Percentiles rank a stretch among this genome's conserved stretches.
Conservation (phyloP, 345 rosid species). For the Gossypium rotundifolium region DNA sequence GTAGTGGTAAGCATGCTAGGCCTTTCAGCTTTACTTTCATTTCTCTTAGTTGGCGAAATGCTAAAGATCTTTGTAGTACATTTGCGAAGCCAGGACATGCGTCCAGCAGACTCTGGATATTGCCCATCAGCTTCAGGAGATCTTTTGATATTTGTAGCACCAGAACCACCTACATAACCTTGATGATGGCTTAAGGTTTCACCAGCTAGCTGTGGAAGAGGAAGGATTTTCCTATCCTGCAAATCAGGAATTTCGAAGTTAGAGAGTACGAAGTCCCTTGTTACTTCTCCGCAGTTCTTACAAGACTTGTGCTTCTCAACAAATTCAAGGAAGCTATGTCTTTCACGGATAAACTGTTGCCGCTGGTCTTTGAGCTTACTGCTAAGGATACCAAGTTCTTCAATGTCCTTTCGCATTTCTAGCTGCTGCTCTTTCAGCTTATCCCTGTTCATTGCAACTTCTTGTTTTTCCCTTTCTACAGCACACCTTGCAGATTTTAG, state of each 20-base stretch:
- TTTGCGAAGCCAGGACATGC: slow-evolving; percentile 55
- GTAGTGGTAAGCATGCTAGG: slow-evolving; percentile 12
- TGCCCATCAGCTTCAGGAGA: slow-evolving; percentile 30
- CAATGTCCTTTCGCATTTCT: slow-evolving; percentile 57
- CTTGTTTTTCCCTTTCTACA: slow-evolving; percentile 45
- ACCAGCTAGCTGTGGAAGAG: slow-evolving; percentile 27
- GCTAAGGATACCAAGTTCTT: slow-evolving; percentile 55
- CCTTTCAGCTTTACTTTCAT: slow-evolving; percentile 26
- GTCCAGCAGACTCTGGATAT: slow-evolving; percentile 39
- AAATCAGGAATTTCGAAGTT: slow-evolving; percentile 47
- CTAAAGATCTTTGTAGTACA: slow-evolving; percentile 52
- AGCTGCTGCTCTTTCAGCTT: slow-evolving; percentile 45
- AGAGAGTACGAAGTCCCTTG: slow-evolving; percentile 49
- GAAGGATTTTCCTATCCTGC: slow-evolving; percentile 28
- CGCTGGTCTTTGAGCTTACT: slow-evolving; percentile 49
- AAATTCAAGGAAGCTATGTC: slow-evolving; percentile 46
- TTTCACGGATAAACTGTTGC: slow-evolving; percentile 41
- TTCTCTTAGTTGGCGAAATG: slow-evolving; percentile 56
- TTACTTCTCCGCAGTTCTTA: slow-evolving; percentile 49
- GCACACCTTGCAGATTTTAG: slow-evolving; percentile 35
- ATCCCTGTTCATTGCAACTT: slow-evolving; percentile 40
- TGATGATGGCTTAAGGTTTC: slow-evolving; percentile 28
- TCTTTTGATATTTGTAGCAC: slow-evolving; percentile 24
- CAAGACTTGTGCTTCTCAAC: slow-evolving; percentile 61
- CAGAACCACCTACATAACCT: slow-evolving; percentile 24